A percentile compares a stretch with the other conserved stretches of the same genome.
Conservation (phyloP, 805 yeast genomes). For the Pichia nanzhaoensis region DNA sequence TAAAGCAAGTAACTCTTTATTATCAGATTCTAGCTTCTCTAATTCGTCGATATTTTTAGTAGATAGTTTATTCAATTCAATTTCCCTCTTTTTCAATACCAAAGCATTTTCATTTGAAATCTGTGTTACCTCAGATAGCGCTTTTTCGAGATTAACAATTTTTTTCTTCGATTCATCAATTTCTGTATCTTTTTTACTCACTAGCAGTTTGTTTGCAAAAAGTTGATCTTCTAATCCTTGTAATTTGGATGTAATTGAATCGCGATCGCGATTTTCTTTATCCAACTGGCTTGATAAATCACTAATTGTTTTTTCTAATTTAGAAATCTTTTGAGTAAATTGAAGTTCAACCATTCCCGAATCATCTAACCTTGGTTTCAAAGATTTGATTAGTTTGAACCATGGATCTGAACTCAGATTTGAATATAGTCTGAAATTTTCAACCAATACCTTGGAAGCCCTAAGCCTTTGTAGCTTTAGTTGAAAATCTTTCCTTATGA, state of each 20-base stretch:
- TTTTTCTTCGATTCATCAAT: slow-evolving; percentile 31
- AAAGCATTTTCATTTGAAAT: slow-evolving; percentile 10
- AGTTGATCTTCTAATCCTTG: slow-evolving; percentile 20
- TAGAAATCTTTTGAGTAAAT: slow-evolving; percentile 51
- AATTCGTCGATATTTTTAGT: not conserved
- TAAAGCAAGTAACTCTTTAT: slow-evolving; percentile 11
- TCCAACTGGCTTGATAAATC: slow-evolving; percentile 35
- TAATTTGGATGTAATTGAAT: slow-evolving; percentile 34
- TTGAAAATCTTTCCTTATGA: slow-evolving; percentile 43
- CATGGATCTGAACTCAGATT: slow-evolving; percentile 56
- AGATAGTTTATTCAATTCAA: slow-evolving; percentile 20
- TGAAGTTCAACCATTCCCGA: slow-evolving; percentile 31
- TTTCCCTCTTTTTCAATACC: slow-evolving; percentile 14
- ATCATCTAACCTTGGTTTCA: slow-evolving; percentile 63
- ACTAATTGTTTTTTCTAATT: slow-evolving; percentile 50
- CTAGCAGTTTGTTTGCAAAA: slow-evolving; percentile 23
- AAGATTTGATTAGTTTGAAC: slow-evolving; percentile 63
- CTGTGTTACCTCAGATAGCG: slow-evolving; percentile 17
- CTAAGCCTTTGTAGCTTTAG: slow-evolving; percentile 51
- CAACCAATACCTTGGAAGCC: slow-evolving; percentile 63
- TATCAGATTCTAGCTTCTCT: slow-evolving; percentile 12
- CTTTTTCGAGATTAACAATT: slow-evolving; percentile 24
- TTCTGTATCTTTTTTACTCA: slow-evolving; percentile 38
- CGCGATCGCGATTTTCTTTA: slow-evolving; percentile 21
- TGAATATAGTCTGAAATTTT: slow-evolving; percentile 50